Evolutionary conservation across 2,329 filamentous ascomycete genomes (phyloP), one percentile per base, ranked within the genome.

Genomic region (Verticillium nonalfalfae): DNA sequence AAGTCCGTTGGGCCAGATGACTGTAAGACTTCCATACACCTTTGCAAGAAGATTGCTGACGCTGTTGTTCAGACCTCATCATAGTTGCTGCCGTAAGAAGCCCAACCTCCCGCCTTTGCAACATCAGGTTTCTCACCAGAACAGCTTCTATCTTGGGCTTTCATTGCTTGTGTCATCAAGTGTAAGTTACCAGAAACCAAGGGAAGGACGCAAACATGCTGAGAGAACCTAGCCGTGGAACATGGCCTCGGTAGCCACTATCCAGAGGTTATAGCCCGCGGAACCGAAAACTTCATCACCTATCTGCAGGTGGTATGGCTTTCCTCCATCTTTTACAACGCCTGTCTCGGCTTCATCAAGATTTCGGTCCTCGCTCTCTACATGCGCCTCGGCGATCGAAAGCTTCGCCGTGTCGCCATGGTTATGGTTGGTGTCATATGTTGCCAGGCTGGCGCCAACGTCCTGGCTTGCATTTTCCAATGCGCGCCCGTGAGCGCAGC

Each of bases 241-340:
- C 56, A 70, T 56, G 73, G 73, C 6, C 69, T 74, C 59, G 73
- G 73, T 15, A 64, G 61, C 10, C 73, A 74, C 60, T 59, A 71
- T 11, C 65, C 64, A 3, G 65, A 70, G 13, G 66, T 75, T 9
- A 60, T 59, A 26, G 38, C 39, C 2, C 61, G 52, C 9, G 64
- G 64, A 13, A 60, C 55, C 9, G 54, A 54, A 7, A 67, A 68
- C 62, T 56, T 65, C 60, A 63, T 63, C 7, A 26, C 60, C 6
- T 68, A 69, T 58, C n/a, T 45, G 10, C 63, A 66, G 55, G 62
- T 62, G 6, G 75, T 79, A 38, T 81, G 78, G 75, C 68, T 75
- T 54, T 79, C 72, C 64, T 78, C 79, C 21, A 76, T 80, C 65
- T 79, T 81, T 69, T 81, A 81, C 65, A 77, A 79, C 26, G 74